Base-by-base conservation (phyloP, 768 basidiomycete genomes). In the Russula sp. region DNA sequence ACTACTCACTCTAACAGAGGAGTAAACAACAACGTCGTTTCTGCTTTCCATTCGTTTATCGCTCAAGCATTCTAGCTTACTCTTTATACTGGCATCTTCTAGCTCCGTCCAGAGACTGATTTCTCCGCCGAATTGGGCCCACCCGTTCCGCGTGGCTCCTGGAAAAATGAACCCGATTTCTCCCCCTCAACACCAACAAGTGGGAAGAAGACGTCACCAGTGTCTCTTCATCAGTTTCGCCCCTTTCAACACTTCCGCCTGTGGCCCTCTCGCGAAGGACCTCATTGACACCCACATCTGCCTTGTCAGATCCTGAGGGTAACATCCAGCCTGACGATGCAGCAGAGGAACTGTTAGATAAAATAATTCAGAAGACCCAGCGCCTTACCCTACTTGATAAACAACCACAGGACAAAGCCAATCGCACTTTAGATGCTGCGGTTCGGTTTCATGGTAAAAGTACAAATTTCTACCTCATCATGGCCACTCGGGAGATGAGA, bases 111-210 rank as follows among this genome's bases (percentile, higher is more conserved):
- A 34, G 81, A 83, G 65, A 71, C 75, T 51, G 85, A 89, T 71
- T 86, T 88, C 71, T 79, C 83, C 38, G 74, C 79, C 24, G 83
- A 87, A 66, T 76, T 90, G 53, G 88, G 88, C 0, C 83, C 85
- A 8, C 81, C 81, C 1, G 75, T 90, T 10, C 40, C 82, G 52
- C 83, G 87, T 42, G 86, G 80, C 67, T 87, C 86, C 5, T 90
- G 88, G 88, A 88, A 73, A 69, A 62, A 71, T 34, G 67, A 68
- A 30, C 75, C 77, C 30, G 28, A 9, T 30, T 2, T 3, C 16
- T 51, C 64, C 24, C 2, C 34, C 13, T 32, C 67, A n/a, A 11
- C 56, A 38, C 36, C 63, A n/a, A 3, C 55, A 53, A 30, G 5
- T 50, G 59, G 57, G 14, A 57, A 61, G n/a, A 67, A 49, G 34